A percentile compares a stretch with the other conserved stretches of the same genome.
Conservation (phyloP, 768 basidiomycete species). For the Strobilomyces echinocephalus region DNA sequence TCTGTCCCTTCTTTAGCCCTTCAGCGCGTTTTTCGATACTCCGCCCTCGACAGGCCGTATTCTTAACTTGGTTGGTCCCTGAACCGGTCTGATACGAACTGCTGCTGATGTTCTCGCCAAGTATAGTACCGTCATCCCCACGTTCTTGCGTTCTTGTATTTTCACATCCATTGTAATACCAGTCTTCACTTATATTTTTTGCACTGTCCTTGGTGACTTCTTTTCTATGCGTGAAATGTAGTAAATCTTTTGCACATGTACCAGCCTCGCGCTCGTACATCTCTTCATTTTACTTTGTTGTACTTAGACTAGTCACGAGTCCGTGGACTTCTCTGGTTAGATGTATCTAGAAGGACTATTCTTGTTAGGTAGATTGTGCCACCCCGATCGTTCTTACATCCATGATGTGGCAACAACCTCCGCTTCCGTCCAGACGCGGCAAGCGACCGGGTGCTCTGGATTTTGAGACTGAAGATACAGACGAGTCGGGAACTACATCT, state of each 20-base stretch:
- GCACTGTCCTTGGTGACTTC: conserved; percentile 8
- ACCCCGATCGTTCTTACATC: background rate
- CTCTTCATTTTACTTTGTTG: conserved; percentile 1
- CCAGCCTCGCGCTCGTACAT: conserved; percentile 4
- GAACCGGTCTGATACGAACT: background rate
- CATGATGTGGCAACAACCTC: background rate
- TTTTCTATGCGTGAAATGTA: conserved; percentile 2
- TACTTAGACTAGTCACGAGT: conserved; percentile 9
- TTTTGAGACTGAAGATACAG: conserved; percentile 40
- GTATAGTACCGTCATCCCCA: conserved; percentile 14
- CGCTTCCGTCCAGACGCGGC: conserved; percentile 19
- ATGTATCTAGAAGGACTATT: conserved; percentile 5
- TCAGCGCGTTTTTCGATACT: conserved; percentile 1
- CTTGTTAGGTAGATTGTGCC: background rate
- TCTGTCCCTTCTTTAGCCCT: background rate
- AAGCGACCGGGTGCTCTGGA: conserved; percentile 52
- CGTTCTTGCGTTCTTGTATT: conserved; percentile 5
- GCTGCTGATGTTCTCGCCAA: conserved; percentile 11
- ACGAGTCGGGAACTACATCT: conserved; percentile 26
- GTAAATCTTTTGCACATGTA: conserved; percentile 12
- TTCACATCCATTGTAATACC: conserved; percentile 12
- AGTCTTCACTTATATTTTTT: conserved; percentile 4
- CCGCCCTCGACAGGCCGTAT: background rate
- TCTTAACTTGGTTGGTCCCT: conserved; percentile 13
- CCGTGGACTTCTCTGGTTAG: conserved; percentile 12